These are phyloP conservation scores for Pythium brachiatum DNA, from an alignment of 352 stramenopile species.

Conservation along the genomic window DNA sequence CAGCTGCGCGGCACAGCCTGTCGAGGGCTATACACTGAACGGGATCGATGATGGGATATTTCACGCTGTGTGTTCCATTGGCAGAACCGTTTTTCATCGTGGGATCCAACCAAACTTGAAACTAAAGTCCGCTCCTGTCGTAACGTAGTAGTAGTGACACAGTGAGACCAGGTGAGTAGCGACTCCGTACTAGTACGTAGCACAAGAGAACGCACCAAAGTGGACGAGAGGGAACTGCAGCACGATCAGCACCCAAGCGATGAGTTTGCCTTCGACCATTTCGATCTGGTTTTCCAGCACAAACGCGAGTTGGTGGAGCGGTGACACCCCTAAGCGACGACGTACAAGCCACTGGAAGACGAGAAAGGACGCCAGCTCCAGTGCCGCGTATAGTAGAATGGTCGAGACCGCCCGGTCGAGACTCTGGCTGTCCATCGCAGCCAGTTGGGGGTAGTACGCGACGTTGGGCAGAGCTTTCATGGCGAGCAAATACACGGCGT, in stretches of 20 bases:
- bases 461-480: conserved; percentile 11
- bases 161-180: no score
- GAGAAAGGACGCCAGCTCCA: conserved; percentile 12
- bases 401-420: not conserved
- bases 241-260: conserved; percentile 30
- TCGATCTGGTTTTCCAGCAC: conserved; percentile 35
- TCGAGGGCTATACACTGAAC: no score
- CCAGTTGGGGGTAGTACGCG: conserved; percentile 5
- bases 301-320: conserved; percentile 36
- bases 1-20: no score
- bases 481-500: conserved; percentile 8
- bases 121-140: conserved; percentile 9
- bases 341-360: conserved; percentile 3
- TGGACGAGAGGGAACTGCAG: conserved; percentile 34
- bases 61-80: no score
- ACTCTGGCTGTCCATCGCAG: not conserved
- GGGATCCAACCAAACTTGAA: conserved; percentile 8
- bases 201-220: conserved; percentile 13
- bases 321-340: conserved; percentile 5
- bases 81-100: no score
- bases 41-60: no score
- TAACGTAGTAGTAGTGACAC: no score
- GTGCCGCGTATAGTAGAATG: conserved; percentile 8
- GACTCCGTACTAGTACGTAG: no score
- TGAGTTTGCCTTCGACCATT: conserved; percentile 31